Evolutionary conservation across 2,329 filamentous ascomycete species (phyloP).

Genomic region (Bisporella sp.): DNA sequence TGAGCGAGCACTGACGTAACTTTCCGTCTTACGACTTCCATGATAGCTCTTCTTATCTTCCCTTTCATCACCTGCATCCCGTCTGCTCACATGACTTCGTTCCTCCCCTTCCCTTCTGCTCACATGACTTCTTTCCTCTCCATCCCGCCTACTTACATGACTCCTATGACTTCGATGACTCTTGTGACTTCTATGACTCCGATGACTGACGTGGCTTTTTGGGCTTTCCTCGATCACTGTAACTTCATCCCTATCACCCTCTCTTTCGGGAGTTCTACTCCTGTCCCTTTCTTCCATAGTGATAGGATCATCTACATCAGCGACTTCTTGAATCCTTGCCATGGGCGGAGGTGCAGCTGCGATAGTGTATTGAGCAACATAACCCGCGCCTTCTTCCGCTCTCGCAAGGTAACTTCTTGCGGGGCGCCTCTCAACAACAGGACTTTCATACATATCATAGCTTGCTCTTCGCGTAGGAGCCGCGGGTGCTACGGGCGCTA

Average conservation of each 20-base stretch:
- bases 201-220: slow-evolving; percentile 1
- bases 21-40: neutral
- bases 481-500: neutral
- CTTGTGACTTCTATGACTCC: neutral
- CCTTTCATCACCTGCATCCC: neutral
- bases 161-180: slow-evolving; percentile 1
- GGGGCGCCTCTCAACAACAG: neutral
- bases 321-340: neutral
- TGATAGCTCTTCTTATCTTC: neutral
- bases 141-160: neutral
- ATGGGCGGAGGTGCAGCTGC: neutral
- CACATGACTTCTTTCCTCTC: slow-evolving; percentile 1
- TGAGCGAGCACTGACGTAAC: neutral
- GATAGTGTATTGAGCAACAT: slow-evolving; percentile 1
- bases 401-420: neutral
- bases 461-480: neutral
- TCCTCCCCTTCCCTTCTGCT: neutral
- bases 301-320: neutral
- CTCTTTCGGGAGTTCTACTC: slow-evolving; percentile 2
- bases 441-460: neutral
- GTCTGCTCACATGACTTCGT: neutral
- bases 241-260: slow-evolving; percentile 6
- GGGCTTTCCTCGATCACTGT: slow-evolving; percentile 2
- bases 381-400: neutral
- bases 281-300: neutral